Percentiles rank a stretch among this genome's conserved stretches.
These are phyloP conservation scores for Aegilops bicornis DNA, from an alignment of 176 grass and related monocot genomes.

Conservation along the genomic window DNA sequence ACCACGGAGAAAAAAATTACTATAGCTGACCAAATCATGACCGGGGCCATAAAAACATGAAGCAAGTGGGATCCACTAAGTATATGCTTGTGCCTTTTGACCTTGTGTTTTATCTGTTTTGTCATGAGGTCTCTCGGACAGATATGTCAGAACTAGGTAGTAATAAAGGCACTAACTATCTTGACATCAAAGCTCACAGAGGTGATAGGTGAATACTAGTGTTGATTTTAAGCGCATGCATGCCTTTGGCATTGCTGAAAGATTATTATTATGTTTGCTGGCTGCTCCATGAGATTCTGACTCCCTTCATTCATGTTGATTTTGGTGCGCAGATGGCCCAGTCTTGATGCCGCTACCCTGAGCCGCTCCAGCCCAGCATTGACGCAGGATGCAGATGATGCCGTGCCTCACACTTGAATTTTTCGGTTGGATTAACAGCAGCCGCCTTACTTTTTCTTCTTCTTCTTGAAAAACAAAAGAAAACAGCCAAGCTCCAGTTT, in stretches of 20 bases:
- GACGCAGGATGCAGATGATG: neutral
- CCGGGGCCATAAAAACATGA: neutral
- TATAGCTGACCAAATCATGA: neutral
- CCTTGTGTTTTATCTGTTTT: neutral
- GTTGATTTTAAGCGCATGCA: neutral
- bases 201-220: neutral
- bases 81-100: neutral
- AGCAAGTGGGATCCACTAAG: neutral
- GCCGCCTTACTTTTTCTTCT: neutral
- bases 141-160: neutral
- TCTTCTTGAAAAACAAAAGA: too few species aligned
- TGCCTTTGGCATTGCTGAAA: neutral
- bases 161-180: neutral
- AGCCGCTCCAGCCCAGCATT: neutral
- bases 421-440: neutral
- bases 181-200: neutral
- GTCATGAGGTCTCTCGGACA: neutral
- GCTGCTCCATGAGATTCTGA: slow-evolving; percentile 11
- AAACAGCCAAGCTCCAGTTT: neutral
- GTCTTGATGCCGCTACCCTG: neutral
- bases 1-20: neutral
- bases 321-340: slow-evolving; percentile 14
- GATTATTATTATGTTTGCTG: neutral
- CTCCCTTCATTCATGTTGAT: neutral
- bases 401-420: neutral